These are phyloP conservation scores for Moesziomyces aphidis DNA, from an alignment of 1,284 basidiomycete genomes.

Conservation along the genomic window DNA sequence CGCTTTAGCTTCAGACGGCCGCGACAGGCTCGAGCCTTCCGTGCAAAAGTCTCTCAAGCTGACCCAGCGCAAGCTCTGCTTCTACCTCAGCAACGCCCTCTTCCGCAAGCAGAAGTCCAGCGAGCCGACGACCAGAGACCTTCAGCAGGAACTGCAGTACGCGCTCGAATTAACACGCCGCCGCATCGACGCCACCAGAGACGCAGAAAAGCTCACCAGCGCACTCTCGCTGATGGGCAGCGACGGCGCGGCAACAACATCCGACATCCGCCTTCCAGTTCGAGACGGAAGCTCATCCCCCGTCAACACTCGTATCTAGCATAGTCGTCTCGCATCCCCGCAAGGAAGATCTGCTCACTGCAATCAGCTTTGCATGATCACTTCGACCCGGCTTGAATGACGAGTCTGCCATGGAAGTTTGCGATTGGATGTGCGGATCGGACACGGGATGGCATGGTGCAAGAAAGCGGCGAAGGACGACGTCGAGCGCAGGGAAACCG, in stretches of 20 bases:
- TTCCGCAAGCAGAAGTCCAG: background rate
- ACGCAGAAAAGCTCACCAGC: conserved; percentile 30
- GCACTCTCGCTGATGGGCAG: conserved; percentile 13
- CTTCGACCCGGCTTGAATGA: too few relatives aligned
- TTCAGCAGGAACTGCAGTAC: conserved; percentile 8
- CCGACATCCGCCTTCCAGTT: background rate
- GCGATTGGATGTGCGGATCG: too few relatives aligned
- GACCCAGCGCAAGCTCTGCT: conserved; percentile 37
- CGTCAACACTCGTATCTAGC: background rate
- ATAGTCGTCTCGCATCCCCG: too few relatives aligned
- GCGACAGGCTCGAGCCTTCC: background rate
- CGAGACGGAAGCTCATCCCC: background rate
- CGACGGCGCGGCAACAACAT: background rate
- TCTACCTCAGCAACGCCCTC: conserved; percentile 24
- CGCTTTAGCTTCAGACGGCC: background rate
- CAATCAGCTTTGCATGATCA: too few relatives aligned
- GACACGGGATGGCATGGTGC: too few relatives aligned
- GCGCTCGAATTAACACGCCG: background rate
- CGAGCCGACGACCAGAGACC: background rate
- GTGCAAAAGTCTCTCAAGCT: conserved; percentile 11
- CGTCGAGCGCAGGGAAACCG: background rate
- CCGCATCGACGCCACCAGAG: conserved; percentile 1
- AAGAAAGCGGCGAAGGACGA: too few relatives aligned
- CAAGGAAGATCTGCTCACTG: too few relatives aligned
- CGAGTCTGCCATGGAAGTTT: too few relatives aligned